These are phyloP conservation scores for Setaria viridis DNA, from an alignment of 202 grass and related monocot genomes.

Conservation along the genomic window DNA sequence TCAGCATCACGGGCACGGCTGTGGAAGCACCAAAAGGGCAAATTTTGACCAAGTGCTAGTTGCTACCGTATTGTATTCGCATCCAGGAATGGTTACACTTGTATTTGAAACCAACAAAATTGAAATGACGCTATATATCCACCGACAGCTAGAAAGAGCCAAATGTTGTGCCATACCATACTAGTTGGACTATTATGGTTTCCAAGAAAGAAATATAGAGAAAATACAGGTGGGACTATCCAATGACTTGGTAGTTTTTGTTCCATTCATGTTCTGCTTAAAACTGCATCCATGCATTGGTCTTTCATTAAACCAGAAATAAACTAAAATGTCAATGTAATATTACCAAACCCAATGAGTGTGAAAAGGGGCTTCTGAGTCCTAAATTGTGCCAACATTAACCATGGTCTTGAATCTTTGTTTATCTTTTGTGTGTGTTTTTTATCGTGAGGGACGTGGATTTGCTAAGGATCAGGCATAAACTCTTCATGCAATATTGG, in stretches of 20 bases:
- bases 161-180: not conserved
- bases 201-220: not conserved
- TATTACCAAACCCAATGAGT: not conserved
- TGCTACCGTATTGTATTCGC: not conserved
- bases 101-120: not conserved
- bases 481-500: not conserved
- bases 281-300: not conserved
- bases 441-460: not conserved
- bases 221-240: not conserved
- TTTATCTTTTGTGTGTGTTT: not conserved
- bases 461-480: not conserved
- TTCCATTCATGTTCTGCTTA: not conserved
- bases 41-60: not conserved
- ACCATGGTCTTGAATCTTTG: not conserved
- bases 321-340: not conserved
- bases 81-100: not conserved
- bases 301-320: not conserved
- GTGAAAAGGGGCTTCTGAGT: not conserved
- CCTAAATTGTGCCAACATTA: not conserved
- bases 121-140: not conserved
- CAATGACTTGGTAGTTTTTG: not conserved
- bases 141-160: not conserved
- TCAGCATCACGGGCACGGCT: slow-evolving; percentile 4
- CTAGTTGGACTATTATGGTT: not conserved
- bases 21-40: slow-evolving; percentile 18